These are phyloP conservation scores for Mariannaea elegans DNA, from an alignment of 2,329 filamentous ascomycete genomes.

Conservation along the genomic window DNA sequence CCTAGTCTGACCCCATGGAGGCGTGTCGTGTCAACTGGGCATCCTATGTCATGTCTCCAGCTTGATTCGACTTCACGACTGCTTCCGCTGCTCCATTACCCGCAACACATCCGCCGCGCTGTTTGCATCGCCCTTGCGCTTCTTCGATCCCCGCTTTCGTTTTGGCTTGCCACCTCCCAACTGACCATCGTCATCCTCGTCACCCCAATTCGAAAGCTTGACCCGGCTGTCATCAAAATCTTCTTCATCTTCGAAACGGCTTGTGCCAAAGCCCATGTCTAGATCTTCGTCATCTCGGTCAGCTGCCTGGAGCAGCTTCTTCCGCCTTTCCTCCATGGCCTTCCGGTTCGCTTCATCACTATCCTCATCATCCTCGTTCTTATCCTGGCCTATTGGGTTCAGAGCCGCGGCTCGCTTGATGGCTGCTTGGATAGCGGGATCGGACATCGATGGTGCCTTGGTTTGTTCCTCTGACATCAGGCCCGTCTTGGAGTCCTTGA, in stretches of 20 bases:
- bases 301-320: slow-evolving; percentile 76
- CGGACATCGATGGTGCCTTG: slow-evolving; percentile 67
- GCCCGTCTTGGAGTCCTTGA: slow-evolving; percentile 65
- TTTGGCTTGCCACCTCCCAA: slow-evolving; percentile 60
- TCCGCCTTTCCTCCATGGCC: slow-evolving; percentile 73
- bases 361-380: slow-evolving; percentile 46
- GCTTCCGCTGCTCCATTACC: slow-evolving; percentile 72
- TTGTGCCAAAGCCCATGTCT: slow-evolving; percentile 93
- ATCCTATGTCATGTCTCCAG: too few species aligned
- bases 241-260: slow-evolving; percentile 86
- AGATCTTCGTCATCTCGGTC: slow-evolving; percentile 89
- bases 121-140: slow-evolving; percentile 81
- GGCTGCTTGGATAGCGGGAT: slow-evolving; percentile 83
- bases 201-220: slow-evolving; percentile 74
- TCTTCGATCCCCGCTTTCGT: slow-evolving; percentile 77
- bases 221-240: slow-evolving; percentile 76
- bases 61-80: slow-evolving; percentile 28
- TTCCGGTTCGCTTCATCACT: slow-evolving; percentile 54
- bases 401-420: slow-evolving; percentile 84
- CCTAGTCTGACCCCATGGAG: too few species aligned
- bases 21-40: too few species aligned
- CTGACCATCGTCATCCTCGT: slow-evolving; percentile 58
- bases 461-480: slow-evolving; percentile 62
- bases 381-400: slow-evolving; percentile 54
- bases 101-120: slow-evolving; percentile 82